These are phyloP conservation scores for Ambrosiella cleistominuta DNA, from an alignment of 2,329 filamentous ascomycete genomes.

Conservation along the genomic window DNA sequence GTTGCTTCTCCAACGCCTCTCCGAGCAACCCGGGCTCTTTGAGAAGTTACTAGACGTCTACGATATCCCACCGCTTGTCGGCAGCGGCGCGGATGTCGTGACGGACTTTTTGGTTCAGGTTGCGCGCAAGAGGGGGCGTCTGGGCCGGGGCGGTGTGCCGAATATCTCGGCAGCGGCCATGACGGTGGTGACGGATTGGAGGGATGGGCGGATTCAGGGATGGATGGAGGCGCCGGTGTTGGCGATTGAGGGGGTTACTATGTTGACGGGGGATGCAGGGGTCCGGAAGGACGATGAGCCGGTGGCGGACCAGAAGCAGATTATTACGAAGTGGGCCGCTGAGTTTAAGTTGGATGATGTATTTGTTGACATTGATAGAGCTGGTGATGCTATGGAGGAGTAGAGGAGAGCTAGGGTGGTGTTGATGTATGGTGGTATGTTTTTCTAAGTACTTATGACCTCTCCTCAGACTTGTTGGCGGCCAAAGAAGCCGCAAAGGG, in stretches of 20 bases:
- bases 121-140: conserved; percentile 73
- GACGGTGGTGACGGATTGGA: conserved; percentile 90
- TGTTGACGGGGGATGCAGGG: conserved; percentile 14
- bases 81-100: conserved; percentile 54
- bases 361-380: conserved; percentile 40
- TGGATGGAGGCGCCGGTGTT: conserved; percentile 67
- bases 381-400: conserved; percentile 34
- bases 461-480: not conserved
- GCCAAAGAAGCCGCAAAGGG: not conserved
- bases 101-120: conserved; percentile 92
- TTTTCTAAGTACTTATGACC: not conserved
- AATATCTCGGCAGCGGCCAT: conserved; percentile 79
- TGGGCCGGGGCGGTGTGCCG: conserved; percentile 78
- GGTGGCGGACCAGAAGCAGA: conserved; percentile 56
- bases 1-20: conserved; percentile 67
- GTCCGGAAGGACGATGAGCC: conserved; percentile 26
- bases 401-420: conserved; percentile 17
- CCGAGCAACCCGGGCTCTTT: conserved; percentile 53
- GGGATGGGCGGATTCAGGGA: conserved; percentile 84
- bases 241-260: conserved; percentile 27
- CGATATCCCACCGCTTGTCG: conserved; percentile 61
- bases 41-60: conserved; percentile 70
- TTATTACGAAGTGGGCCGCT: conserved; percentile 81
- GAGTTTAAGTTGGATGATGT: conserved; percentile 92
- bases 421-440: conserved; percentile 7